Evolutionary conservation across 345 rosid species (phyloP).

Genomic region (Firmiana major): DNA sequence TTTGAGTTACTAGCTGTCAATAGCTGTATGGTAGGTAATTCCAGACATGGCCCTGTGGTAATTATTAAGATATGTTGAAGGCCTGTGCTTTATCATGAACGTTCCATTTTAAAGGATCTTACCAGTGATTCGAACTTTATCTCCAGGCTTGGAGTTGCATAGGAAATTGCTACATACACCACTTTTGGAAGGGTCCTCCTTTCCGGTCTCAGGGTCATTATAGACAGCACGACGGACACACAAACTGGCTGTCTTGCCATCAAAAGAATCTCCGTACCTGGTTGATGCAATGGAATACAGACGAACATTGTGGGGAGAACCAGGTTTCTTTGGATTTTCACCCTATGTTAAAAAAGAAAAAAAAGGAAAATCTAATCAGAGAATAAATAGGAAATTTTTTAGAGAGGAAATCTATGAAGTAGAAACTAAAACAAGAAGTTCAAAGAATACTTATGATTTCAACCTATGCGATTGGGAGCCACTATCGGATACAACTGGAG

Average conservation of each 20-base stretch:
- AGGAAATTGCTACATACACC: conserved; percentile 94
- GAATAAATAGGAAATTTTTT: background rate
- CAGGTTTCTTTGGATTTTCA: conserved; percentile 95
- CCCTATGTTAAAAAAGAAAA: conserved; percentile 50
- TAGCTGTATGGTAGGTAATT: background rate
- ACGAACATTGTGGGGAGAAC: conserved; percentile 81
- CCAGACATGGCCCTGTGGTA: background rate
- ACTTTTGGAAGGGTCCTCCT: conserved; percentile 85
- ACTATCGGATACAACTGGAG: background rate
- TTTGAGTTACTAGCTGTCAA: background rate
- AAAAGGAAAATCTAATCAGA: conserved; percentile 1
- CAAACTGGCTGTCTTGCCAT: conserved; percentile 84
- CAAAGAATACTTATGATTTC: background rate
- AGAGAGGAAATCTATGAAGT: background rate
- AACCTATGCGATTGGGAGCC: background rate
- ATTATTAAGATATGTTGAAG: background rate
- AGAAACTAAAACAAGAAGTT: background rate
- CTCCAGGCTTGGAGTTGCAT: conserved; percentile 90
- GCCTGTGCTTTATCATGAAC: background rate
- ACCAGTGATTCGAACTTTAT: conserved; percentile 85
- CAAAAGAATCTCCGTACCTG: conserved; percentile 86
- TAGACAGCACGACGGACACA: conserved; percentile 98
- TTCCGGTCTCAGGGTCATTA: conserved; percentile 86
- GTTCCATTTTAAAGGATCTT: conserved; percentile 9
- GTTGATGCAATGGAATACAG: conserved; percentile 95